These are phyloP conservation scores for Immersiporthe knoxdaviesiana DNA, from an alignment of 2,329 filamentous ascomycete species.

Conservation along the genomic window DNA sequence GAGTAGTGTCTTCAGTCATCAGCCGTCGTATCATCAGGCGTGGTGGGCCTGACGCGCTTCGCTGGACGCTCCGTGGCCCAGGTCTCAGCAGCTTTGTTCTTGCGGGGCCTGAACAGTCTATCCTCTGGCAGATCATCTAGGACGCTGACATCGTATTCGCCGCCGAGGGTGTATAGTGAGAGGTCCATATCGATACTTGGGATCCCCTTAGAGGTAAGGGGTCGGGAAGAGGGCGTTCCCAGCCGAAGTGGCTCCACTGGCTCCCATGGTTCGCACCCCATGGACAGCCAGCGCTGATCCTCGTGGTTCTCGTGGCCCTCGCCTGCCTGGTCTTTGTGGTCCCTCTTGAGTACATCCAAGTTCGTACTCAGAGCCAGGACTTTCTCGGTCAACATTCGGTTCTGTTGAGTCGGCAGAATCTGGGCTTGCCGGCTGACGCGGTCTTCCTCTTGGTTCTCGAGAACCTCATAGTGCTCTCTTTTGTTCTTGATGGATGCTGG, in stretches of 20 bases:
- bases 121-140: background rate
- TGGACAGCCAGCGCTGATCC: background rate
- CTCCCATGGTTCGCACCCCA: background rate
- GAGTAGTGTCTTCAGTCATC: background rate
- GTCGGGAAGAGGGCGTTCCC: background rate
- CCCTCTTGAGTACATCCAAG: background rate
- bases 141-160: background rate
- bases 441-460: background rate
- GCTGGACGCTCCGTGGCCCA: no score
- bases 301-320: background rate
- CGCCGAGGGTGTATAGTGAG: background rate
- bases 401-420: no score
- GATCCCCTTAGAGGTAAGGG: background rate
- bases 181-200: background rate
- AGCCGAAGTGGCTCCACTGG: background rate
- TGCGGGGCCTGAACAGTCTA: background rate
- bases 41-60: background rate
- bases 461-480: background rate
- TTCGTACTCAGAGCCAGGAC: constrained; percentile 3
- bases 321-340: background rate
- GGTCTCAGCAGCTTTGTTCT: background rate
- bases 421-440: background rate
- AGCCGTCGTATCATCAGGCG: background rate
- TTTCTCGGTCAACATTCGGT: background rate
- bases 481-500: background rate